Base-by-base conservation (phyloP, 805 yeast genomes). In the Myxozyma geophila region DNA sequence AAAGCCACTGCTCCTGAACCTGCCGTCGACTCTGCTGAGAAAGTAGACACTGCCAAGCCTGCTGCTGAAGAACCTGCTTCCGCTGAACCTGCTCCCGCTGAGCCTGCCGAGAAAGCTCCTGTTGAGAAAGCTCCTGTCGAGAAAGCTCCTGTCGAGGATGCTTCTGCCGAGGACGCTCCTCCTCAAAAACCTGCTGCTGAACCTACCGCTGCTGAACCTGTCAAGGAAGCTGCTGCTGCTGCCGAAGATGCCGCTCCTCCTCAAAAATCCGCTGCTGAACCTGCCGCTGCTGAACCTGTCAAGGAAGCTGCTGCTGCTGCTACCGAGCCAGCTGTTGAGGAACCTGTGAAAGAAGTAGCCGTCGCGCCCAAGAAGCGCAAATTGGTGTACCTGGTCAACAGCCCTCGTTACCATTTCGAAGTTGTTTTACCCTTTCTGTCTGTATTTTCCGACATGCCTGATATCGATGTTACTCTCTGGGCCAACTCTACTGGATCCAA, bases 331-430 rank as follows among this genome's bases (percentile, higher is more conserved):
- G n/a, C 48, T 19, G 49, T 48, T 19, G 49, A n/a, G 13, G 52
- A 17, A 5, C 44, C 28, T 6, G 43, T n/a, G 7, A 19, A 17
- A 19, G 41, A 51, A 51, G 23, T 41, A 53, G 66, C n/a, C 56
- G 54, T 12, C 15, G 54, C 23, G 28, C 8, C 52, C 28, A 39
- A 56, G 23, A 15, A 28, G 41, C 23, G 40, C 43, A 37, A 19
- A 15, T 36, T 46, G 2, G 55, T 66, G 21, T 64, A 40, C 55
- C 46, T 66, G 8, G 28, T 66, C 60, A 66, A 66, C 54, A 60
- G 60, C 6, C 69, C 65, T 19, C 59, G 63, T 8, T 64, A 64
- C 50, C 65, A 64, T 54, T 66, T 57, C 53, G 69, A 66, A 41
- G 68, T 64, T 39, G 62, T 64, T 7, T 55, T 63, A 12, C 69